These are phyloP conservation scores for Chaetoscypha palmicola DNA, from an alignment of 2,329 filamentous ascomycete genomes.

Conservation along the genomic window DNA sequence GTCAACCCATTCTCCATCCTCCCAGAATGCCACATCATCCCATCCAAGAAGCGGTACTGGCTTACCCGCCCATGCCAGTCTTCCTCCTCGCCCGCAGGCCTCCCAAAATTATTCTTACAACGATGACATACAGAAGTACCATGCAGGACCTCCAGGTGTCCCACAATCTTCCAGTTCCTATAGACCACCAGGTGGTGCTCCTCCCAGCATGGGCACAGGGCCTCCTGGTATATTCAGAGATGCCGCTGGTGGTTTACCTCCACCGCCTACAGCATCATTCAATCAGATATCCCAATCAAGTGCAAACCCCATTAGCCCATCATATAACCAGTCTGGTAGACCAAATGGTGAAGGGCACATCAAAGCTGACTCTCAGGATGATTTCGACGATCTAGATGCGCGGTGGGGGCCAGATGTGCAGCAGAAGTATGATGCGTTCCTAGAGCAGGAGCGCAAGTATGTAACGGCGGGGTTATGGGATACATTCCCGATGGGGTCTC, in stretches of 20 bases:
- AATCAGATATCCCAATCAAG: conserved; percentile 17
- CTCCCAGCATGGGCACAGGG: conserved; percentile 28
- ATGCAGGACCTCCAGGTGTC: conserved; percentile 24
- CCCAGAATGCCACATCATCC: conserved; percentile 17
- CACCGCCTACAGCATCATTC: conserved; percentile 30
- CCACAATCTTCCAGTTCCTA: conserved; percentile 24
- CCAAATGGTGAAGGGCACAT: conserved; percentile 15
- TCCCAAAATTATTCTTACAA: conserved; percentile 23
- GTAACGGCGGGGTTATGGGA: conserved; percentile 77
- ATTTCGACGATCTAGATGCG: conserved; percentile 27
- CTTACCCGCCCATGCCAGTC: conserved; percentile 30
- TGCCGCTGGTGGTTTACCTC: conserved; percentile 29
- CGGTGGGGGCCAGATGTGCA: conserved; percentile 46
- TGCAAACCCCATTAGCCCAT: conserved; percentile 19
- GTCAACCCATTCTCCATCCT: conserved; percentile 17
- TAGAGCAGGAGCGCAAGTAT: conserved; percentile 66
- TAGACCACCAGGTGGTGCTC: conserved; percentile 23
- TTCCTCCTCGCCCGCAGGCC: conserved; percentile 31
- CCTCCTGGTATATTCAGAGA: conserved; percentile 31
- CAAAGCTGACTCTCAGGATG: conserved; percentile 21
- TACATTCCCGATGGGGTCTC: conserved; percentile 67
- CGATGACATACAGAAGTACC: conserved; percentile 30
- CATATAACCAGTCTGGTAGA: conserved; percentile 19
- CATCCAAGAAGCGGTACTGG: conserved; percentile 20
- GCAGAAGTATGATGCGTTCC: conserved; percentile 64